Percentiles rank a stretch among this genome's conserved stretches.
phyloP scores from a whole-genome alignment of 2,329 filamentous ascomycete species.

The Fusarium pseudograminearum region DNA sequence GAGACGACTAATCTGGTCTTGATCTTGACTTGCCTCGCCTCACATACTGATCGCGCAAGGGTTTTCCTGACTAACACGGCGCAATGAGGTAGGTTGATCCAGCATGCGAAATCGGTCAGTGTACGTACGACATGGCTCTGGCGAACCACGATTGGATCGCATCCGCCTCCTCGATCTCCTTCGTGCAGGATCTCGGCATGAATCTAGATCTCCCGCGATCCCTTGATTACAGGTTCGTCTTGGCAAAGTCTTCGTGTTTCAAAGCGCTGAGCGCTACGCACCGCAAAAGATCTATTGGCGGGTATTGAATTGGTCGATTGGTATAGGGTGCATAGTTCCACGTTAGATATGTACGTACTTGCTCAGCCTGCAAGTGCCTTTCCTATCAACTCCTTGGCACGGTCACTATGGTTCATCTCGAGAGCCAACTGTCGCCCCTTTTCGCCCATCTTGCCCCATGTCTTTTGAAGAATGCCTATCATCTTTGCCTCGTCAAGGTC shows the following conservation, averaged over 20 bases:
- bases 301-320: constrained; percentile 2
- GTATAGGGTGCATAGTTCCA: not conserved
- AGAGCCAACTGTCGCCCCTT: constrained; percentile 73
- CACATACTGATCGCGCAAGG: not conserved
- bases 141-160: not conserved
- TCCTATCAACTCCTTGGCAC: constrained; percentile 70
- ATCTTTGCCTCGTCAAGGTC: constrained; percentile 82
- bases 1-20: constrained; percentile 1
- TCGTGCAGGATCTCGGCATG: constrained; percentile 15
- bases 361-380: constrained; percentile 65
- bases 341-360: not conserved
- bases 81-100: constrained; percentile 7
- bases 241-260: constrained; percentile 4
- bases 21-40: not conserved
- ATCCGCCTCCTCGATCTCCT: not conserved
- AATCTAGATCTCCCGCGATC: not conserved
- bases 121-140: not conserved
- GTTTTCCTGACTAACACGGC: constrained; percentile 12
- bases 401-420: constrained; percentile 72
- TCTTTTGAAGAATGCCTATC: constrained; percentile 76
- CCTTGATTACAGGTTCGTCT: constrained; percentile 1
- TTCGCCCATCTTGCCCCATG: constrained; percentile 80
- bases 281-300: not conserved
- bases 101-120: not conserved
- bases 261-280: not conserved